A percentile compares a stretch with the other conserved stretches of the same genome.
These are phyloP conservation scores for Starmerella potacharoeniae DNA, from an alignment of 805 yeast genomes.

Conservation along the genomic window DNA sequence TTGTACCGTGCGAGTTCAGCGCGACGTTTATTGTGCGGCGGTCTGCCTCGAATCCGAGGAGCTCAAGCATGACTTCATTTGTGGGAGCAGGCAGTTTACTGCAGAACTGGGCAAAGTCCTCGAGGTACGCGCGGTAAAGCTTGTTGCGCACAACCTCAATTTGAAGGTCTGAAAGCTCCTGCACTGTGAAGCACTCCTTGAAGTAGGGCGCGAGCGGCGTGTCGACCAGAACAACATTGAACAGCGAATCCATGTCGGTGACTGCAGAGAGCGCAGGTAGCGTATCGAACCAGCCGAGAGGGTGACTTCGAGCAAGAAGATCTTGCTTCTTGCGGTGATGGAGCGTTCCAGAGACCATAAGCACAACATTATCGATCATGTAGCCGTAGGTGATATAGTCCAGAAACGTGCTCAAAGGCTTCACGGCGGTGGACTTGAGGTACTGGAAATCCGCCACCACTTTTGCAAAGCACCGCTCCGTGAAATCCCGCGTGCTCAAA, in stretches of 20 bases:
- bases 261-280: conserved; percentile 91
- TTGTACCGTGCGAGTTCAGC: conserved; percentile 78
- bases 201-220: conserved; percentile 97
- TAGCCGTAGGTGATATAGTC: conserved; percentile 91
- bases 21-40: conserved; percentile 87
- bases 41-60: conserved; percentile 87
- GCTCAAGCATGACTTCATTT: conserved; percentile 61
- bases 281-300: conserved; percentile 97
- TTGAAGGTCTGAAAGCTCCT: conserved; percentile 87
- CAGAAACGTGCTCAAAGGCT: conserved; percentile 68
- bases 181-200: conserved; percentile 64
- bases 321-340: conserved; percentile 89
- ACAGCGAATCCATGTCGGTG: conserved; percentile 85
- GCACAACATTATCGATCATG: conserved; percentile 94
- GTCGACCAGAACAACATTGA: conserved; percentile 84
- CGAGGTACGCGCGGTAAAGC: conserved; percentile 83
- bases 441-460: conserved; percentile 77
- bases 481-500: conserved; percentile 78
- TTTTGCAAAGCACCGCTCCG: conserved; percentile 61
- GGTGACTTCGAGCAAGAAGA: conserved; percentile 83
- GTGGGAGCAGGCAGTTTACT: conserved; percentile 62
- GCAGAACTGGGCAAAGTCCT: conserved; percentile 68
- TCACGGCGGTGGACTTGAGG: conserved; percentile 71
- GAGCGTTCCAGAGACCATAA: conserved; percentile 93
- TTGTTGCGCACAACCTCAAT: conserved; percentile 90